Evolutionary conservation across 352 stramenopile species (phyloP).

Genomic region (Phytopythium mirpurense): DNA sequence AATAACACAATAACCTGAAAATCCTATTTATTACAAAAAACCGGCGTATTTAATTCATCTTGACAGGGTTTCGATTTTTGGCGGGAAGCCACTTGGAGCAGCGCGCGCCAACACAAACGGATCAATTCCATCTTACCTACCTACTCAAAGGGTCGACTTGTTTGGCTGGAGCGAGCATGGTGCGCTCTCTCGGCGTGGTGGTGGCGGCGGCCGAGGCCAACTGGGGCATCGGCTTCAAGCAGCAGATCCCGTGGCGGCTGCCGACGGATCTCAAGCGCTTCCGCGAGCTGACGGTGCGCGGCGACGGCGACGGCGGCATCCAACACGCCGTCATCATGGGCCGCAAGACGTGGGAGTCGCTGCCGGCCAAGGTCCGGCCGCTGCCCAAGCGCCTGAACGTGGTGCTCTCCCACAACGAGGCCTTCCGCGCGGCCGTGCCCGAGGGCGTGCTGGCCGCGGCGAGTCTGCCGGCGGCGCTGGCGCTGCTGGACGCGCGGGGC

Average conservation of each 20-base stretch:
- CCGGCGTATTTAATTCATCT: too few species aligned
- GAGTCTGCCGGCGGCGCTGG: slow-evolving; percentile 90
- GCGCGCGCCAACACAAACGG: too few species aligned
- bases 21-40: too few species aligned
- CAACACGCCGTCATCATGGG: slow-evolving; percentile 99
- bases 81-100: neutral
- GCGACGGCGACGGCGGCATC: neutral
- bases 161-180: too few species aligned
- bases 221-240: slow-evolving; percentile 83
- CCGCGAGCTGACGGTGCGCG: slow-evolving; percentile 86
- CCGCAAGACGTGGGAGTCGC: slow-evolving; percentile 98
- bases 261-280: slow-evolving; percentile 96
- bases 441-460: slow-evolving; percentile 81
- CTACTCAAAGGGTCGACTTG: too few species aligned
- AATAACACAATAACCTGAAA: too few species aligned
- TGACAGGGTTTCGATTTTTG: neutral
- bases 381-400: slow-evolving; percentile 95
- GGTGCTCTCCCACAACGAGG: slow-evolving; percentile 87
- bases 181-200: slow-evolving; percentile 67
- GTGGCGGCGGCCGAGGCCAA: slow-evolving; percentile 82
- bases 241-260: slow-evolving; percentile 94
- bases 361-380: slow-evolving; percentile 95
- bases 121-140: too few species aligned
- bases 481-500: slow-evolving; percentile 58
- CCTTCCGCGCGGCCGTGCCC: slow-evolving; percentile 45